Conservation (phyloP, 331 rosid genomes). For the Acacia concinna region DNA sequence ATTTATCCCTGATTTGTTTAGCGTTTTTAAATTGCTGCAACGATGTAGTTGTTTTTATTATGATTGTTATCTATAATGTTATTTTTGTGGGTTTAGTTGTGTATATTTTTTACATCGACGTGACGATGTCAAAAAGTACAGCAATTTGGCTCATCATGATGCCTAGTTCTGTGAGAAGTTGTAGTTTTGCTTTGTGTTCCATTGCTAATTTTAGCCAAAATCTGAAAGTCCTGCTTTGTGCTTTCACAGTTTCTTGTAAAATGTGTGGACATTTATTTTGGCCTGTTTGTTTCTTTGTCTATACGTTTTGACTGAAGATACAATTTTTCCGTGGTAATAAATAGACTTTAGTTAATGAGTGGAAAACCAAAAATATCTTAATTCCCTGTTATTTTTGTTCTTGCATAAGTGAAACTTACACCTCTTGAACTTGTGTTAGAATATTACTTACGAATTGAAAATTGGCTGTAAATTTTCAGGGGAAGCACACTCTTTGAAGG, state of each 20-base stretch:
- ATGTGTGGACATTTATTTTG: background rate
- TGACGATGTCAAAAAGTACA: background rate
- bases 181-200: background rate
- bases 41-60: conserved; percentile 20
- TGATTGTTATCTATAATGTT: background rate
- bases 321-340: background rate
- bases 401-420: background rate
- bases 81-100: conserved; percentile 10
- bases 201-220: background rate
- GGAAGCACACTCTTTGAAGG: conserved; percentile 98
- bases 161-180: background rate
- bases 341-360: background rate
- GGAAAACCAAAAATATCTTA: background rate
- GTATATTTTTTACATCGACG: background rate
- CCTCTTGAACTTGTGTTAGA: conserved; percentile 7
- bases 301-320: background rate
- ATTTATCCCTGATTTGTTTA: background rate
- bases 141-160: conserved; percentile 1
- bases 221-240: conserved; percentile 6
- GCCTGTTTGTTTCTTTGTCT: background rate
- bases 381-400: background rate
- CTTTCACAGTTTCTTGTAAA: background rate
- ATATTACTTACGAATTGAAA: conserved; percentile 9
- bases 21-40: background rate
- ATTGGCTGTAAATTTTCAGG: conserved; percentile 51